Evolutionary conservation across 768 basidiomycete species (phyloP), one percentile per base, ranked within the genome.

Genomic region (Lyophyllum shimeji): DNA sequence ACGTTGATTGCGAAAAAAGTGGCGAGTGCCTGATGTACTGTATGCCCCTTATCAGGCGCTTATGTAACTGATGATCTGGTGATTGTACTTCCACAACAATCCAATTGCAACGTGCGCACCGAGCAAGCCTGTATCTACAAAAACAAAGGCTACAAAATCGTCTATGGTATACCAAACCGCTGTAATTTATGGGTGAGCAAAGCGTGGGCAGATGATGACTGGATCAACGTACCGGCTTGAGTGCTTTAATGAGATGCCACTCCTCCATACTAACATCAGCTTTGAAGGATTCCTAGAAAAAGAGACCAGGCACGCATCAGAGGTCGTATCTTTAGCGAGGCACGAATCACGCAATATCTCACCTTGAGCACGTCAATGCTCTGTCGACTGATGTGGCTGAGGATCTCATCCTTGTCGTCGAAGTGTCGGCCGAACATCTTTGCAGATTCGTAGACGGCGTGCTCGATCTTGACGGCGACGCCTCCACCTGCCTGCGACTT

Each of bases 391-490:
- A 99, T 89, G 58, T 90, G 89, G 51, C 93, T 95, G 50, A 95
- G 79, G 37, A 98, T 69, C 63, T 98, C 97, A 69, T 98, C 95
- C 73, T 96, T 92, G 45, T 98, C 95, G 64, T 91, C 89, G 66
- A 95, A 98, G 73, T 98, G 96, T 62, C 95, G 85, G 5, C 95
- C 95, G 67, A 90, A 98, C 86, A 94, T 89, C 74, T 95, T 96
- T 25, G 94, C 86, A 23, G 90, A 89, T 73, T 98, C 90, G 71
- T 98, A 95, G 11, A 95, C 89, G 3, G 95, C 95, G 69, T 96
- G 91, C 71, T 98, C 97, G 57, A 98, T 98, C 81, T 98, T 99
- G 63, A 98, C 91, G 0, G 97, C 96, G 13, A 98, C 95, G 66
- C 97, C 96, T 46, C 82, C 95, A 64, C 94, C 96, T n/a, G 92